Evolutionary conservation across 192 early-diverging fungal species (phyloP).

Genomic region (Coemansia aciculifera): DNA sequence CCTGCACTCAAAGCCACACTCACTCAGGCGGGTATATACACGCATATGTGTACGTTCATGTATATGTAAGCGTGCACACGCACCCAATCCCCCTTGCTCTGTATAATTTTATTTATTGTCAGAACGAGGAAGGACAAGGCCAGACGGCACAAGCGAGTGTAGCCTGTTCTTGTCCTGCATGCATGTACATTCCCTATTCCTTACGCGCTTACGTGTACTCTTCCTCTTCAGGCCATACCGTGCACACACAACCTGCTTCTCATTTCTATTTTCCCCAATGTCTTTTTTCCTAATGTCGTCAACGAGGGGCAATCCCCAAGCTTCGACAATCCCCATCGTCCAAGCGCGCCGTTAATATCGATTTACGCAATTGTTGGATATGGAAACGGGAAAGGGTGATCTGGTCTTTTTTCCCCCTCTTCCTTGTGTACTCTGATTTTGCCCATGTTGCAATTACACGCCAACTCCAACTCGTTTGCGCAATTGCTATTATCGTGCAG

Average conservation of each 20-base stretch:
- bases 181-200: background rate
- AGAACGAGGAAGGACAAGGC: background rate
- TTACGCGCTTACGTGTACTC: background rate
- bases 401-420: background rate
- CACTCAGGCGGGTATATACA: constrained; percentile 3
- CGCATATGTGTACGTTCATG: constrained; percentile 1
- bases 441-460: background rate
- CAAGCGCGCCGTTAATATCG: background rate
- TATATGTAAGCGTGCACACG: constrained; percentile 5
- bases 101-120: background rate
- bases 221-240: background rate
- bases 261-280: background rate
- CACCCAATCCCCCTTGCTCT: background rate
- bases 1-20: background rate
- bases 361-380: constrained; percentile 9
- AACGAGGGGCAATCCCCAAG: background rate
- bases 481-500: constrained; percentile 8
- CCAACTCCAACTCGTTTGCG: constrained; percentile 10
- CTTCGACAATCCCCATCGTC: background rate
- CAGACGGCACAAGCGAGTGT: background rate
- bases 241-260: background rate
- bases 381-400: background rate
- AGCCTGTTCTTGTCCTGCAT: constrained; percentile 1
- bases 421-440: background rate
- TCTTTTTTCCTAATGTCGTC: background rate